A percentile compares a stretch with the other conserved stretches of the same genome.
Conservation (phyloP, 768 basidiomycete genomes). For the Russula sp. region DNA sequence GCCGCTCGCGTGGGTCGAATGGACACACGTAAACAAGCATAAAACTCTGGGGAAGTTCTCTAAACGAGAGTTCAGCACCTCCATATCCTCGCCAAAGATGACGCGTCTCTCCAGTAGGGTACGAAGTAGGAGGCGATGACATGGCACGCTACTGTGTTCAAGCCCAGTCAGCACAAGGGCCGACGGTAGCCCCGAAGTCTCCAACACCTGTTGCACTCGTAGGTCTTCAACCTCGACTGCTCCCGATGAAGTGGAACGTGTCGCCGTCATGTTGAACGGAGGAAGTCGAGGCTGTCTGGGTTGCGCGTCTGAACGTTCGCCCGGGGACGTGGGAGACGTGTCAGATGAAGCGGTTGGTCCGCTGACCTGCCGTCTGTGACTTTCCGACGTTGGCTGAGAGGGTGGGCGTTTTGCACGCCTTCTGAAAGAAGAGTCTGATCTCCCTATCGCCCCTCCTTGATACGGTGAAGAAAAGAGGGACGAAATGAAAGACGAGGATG, state of each 20-base stretch:
- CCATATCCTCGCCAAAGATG: slow-evolving; percentile 42
- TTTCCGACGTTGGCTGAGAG: slow-evolving; percentile 2
- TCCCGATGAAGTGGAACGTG: slow-evolving; percentile 28
- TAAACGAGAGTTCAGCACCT: slow-evolving; percentile 37
- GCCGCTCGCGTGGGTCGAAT: slow-evolving; percentile 59
- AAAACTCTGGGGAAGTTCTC: slow-evolving; percentile 66
- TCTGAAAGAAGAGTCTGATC: slow-evolving; percentile 12
- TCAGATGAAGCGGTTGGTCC: slow-evolving; percentile 13
- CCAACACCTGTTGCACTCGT: slow-evolving; percentile 14
- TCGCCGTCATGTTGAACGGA: slow-evolving; percentile 40
- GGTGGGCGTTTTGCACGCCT: slow-evolving; percentile 19
- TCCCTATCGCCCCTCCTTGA: slow-evolving; percentile 32
- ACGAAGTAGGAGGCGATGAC: slow-evolving; percentile 56
- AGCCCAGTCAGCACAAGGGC: slow-evolving; percentile 69
- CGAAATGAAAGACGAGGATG: slow-evolving; percentile 37
- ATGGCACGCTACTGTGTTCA: slow-evolving; percentile 53
- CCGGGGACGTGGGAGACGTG: slow-evolving; percentile 1
- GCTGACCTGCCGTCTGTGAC: slow-evolving; percentile 8
- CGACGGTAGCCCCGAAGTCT: slow-evolving; percentile 44
- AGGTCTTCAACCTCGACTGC: slow-evolving; percentile 6
- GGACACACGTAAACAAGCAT: slow-evolving; percentile 72
- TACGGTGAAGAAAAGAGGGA: slow-evolving; percentile 40
- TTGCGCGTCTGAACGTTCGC: slow-evolving; percentile 14
- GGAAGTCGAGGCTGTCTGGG: neutral
- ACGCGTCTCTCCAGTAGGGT: slow-evolving; percentile 54